Percentiles rank a stretch among this genome's conserved stretches.
Evolutionary conservation across 768 basidiomycete genomes (phyloP).

Genomic region (Auricularia cornea): DNA sequence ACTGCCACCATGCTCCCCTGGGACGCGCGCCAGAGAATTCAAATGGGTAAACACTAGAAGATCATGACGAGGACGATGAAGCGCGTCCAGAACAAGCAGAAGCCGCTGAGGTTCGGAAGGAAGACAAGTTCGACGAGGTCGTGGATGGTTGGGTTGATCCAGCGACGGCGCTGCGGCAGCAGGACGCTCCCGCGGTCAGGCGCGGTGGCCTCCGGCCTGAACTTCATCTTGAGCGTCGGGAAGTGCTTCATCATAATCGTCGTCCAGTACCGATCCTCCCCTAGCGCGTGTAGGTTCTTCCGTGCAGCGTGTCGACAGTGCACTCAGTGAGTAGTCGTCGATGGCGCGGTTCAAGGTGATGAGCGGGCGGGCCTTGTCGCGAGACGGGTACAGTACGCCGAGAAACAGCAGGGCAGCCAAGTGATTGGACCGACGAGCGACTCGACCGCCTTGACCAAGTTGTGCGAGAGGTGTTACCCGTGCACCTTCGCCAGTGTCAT

Average conservation of each 20-base stretch:
- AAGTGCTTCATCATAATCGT: constrained; percentile 93
- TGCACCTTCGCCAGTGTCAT: constrained; percentile 43
- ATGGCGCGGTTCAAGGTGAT: constrained; percentile 95
- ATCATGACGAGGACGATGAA: constrained; percentile 93
- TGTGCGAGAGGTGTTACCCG: constrained; percentile 92
- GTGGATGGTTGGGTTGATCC: constrained; percentile 97
- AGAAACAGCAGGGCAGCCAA: constrained; percentile 94
- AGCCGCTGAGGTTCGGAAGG: constrained; percentile 82
- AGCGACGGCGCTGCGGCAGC: constrained; percentile 87
- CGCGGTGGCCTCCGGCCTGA: constrained; percentile 82
- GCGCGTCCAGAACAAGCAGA: constrained; percentile 96
- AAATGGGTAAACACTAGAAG: no score
- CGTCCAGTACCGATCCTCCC: constrained; percentile 93
- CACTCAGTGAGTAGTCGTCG: constrained; percentile 90
- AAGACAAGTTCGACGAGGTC: constrained; percentile 84
- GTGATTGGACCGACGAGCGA: constrained; percentile 89
- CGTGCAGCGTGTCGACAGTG: constrained; percentile 89
- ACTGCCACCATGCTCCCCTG: no score
- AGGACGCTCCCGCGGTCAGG: constrained; percentile 84
- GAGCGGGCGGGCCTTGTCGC: constrained; percentile 95
- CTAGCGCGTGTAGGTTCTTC: constrained; percentile 90
- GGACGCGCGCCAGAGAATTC: no score
- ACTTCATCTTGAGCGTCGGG: constrained; percentile 93
- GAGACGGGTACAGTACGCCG: constrained; percentile 86
- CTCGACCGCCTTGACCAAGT: constrained; percentile 91